phyloP scores from a whole-genome alignment of 306 rosid species.

The Crataegus laevigata region DNA sequence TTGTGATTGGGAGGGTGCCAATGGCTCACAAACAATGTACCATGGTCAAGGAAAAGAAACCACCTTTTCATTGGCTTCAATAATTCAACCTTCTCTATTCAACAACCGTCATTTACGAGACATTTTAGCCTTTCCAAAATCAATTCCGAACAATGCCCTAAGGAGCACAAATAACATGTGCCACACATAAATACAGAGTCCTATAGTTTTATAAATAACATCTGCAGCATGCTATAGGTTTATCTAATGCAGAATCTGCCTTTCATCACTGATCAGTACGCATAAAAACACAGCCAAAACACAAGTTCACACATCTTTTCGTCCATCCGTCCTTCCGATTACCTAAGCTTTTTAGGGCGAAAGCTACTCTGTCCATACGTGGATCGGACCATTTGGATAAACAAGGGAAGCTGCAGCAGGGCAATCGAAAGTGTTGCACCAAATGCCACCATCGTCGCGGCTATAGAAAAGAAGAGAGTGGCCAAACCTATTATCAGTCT shows the following conservation, averaged over 20 bases:
- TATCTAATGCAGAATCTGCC: neutral
- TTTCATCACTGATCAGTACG: neutral
- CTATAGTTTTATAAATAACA: neutral
- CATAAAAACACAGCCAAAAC: neutral
- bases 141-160: too few species aligned
- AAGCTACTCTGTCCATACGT: neutral
- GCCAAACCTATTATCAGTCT: constrained; percentile 41
- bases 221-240: too few species aligned
- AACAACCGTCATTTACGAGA: too few species aligned
- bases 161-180: neutral
- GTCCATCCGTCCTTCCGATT: neutral
- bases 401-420: neutral
- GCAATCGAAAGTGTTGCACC: neutral
- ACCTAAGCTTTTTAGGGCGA: neutral
- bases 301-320: neutral
- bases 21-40: too few species aligned
- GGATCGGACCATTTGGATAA: constrained; percentile 1
- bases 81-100: too few species aligned
- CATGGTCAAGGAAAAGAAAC: too few species aligned
- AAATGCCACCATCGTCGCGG: constrained; percentile 38
- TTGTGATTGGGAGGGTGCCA: too few species aligned
- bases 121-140: too few species aligned
- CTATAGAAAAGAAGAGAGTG: constrained; percentile 33
- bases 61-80: too few species aligned
- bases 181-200: neutral